Evolutionary conservation across 495 filamentous ascomycete genomes (phyloP).

Genomic region (Aspergillus bridgeri): DNA sequence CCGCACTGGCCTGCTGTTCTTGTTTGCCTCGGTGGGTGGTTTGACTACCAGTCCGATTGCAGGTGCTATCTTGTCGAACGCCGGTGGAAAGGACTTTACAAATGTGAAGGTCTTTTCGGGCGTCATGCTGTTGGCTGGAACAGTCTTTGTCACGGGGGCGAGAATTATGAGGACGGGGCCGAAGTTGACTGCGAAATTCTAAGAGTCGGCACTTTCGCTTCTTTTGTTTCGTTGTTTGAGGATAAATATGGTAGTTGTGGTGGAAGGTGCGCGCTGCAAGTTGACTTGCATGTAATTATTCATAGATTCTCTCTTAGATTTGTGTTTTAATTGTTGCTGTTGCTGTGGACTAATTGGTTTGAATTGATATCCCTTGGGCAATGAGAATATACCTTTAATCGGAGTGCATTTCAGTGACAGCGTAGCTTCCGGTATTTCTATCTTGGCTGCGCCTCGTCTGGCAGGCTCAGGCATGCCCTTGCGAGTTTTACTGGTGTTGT

Average conservation of each 20-base stretch:
- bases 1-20: constrained; percentile 21
- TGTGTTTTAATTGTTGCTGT: no score
- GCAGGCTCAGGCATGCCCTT: no score
- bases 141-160: constrained; percentile 11
- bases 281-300: neutral
- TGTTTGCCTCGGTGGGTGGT: constrained; percentile 24
- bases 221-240: neutral
- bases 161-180: constrained; percentile 14
- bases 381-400: no score
- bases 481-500: no score
- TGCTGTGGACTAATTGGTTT: no score
- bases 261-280: neutral
- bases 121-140: constrained; percentile 19
- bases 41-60: constrained; percentile 65
- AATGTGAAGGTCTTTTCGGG: constrained; percentile 28
- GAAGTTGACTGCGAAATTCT: constrained; percentile 15
- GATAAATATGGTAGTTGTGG: neutral
- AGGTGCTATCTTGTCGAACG: constrained; percentile 35
- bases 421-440: no score
- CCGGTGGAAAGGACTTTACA: constrained; percentile 14
- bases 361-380: no score
- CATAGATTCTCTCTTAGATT: neutral
- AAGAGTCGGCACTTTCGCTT: neutral
- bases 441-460: no score
- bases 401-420: no score